Percentiles rank a stretch among this genome's conserved stretches.
Evolutionary conservation across 139 green algal genomes (phyloP).

Genomic region (Chlamydomonas incerta): DNA sequence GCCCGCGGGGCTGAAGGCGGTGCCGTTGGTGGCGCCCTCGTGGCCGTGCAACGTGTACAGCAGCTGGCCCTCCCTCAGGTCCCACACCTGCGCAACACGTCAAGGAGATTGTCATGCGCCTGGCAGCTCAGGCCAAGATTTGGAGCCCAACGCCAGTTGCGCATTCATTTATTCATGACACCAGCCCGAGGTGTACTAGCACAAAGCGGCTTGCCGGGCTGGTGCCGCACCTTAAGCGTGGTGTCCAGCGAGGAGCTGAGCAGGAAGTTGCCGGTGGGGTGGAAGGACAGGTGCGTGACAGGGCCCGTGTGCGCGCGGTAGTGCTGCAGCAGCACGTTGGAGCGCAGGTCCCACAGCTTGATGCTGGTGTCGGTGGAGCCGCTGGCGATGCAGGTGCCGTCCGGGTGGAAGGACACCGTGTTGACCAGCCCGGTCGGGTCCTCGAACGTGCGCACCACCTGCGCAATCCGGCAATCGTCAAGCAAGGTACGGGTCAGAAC

Average conservation of each 20-base stretch:
- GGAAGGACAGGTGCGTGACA: constrained; percentile 81
- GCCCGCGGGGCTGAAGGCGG: constrained; percentile 80
- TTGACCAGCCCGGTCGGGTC: constrained; percentile 60
- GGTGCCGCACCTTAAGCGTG: constrained; percentile 78
- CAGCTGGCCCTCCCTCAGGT: constrained; percentile 88
- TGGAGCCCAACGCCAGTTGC: neutral
- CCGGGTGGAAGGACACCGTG: constrained; percentile 85
- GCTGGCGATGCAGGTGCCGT: constrained; percentile 85
- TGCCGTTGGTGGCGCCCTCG: constrained; percentile 78
- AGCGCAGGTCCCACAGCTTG: constrained; percentile 81
- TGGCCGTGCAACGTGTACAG: constrained; percentile 94
- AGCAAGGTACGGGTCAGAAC: no score
- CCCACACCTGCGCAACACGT: constrained; percentile 83
- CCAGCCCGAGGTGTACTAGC: no score
- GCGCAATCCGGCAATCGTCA: no score
- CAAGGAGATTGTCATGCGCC: no score
- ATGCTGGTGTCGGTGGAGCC: constrained; percentile 76
- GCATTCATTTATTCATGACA: no score
- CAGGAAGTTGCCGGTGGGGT: constrained; percentile 88
- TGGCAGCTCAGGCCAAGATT: neutral
- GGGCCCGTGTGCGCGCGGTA: constrained; percentile 77
- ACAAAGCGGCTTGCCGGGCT: no score
- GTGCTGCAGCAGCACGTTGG: constrained; percentile 84
- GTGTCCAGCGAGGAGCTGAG: constrained; percentile 81
- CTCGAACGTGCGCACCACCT: constrained; percentile 25